Evolutionary conservation across 257 asterid species (phyloP).

Genomic region (Solanum lignicaule): DNA sequence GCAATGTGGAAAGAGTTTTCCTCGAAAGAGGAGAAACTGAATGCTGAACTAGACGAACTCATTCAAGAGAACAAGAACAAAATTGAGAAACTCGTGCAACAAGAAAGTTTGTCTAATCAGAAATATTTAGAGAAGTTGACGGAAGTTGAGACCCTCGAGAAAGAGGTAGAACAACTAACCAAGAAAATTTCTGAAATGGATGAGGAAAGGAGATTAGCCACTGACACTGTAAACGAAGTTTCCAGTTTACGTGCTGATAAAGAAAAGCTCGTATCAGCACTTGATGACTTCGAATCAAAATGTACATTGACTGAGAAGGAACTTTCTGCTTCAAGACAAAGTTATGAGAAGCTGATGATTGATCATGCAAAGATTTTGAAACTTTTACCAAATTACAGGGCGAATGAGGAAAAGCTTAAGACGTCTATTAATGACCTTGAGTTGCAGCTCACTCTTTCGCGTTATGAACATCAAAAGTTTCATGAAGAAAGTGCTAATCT

Average conservation of each 20-base stretch:
- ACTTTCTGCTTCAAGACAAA: conserved; percentile 27
- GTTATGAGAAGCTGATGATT: conserved; percentile 19
- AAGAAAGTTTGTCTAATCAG: conserved; percentile 16
- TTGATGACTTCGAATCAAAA: conserved; percentile 28
- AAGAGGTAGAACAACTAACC: conserved; percentile 28
- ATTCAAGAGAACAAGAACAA: conserved; percentile 26
- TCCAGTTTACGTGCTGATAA: conserved; percentile 35
- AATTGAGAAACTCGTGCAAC: conserved; percentile 24
- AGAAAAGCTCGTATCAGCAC: conserved; percentile 28
- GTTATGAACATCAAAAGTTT: conserved; percentile 57
- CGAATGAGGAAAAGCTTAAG: conserved; percentile 55
- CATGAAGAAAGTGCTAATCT: conserved; percentile 30
- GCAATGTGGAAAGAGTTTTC: conserved; percentile 30
- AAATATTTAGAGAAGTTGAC: conserved; percentile 15
- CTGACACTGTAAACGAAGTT: conserved; percentile 24
- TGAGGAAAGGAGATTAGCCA: conserved; percentile 27
- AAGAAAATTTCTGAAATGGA: conserved; percentile 18
- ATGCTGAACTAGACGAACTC: conserved; percentile 37
- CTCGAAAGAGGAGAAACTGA: conserved; percentile 30
- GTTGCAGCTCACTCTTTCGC: conserved; percentile 58
- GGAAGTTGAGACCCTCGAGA: conserved; percentile 25
- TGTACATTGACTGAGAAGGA: conserved; percentile 21
- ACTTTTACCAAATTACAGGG: conserved; percentile 35
- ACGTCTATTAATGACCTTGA: conserved; percentile 52
- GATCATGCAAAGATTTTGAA: conserved; percentile 44